Base-by-base conservation (phyloP, 2,329 filamentous ascomycete species). In the Fusarium coffeatum region DNA sequence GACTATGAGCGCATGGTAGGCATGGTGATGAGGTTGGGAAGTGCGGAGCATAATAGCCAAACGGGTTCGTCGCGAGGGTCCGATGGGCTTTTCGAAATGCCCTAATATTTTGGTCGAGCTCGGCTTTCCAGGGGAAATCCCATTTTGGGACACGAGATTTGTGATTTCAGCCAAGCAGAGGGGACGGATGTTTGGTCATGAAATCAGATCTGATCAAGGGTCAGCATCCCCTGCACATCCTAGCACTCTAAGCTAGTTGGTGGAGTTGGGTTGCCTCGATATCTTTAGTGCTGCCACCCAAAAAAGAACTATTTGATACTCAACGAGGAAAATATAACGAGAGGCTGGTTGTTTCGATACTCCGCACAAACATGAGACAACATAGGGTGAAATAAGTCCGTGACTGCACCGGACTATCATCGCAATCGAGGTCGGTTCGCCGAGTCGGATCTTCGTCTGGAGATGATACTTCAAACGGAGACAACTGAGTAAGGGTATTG, bases 81-180 rank as follows among this genome's bases (percentile, higher is more conserved):
- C 49, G 49, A 69, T 71, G 66, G 66, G 40, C 42, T 61, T 72
- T 60, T 57, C 18, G 42, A 60, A 71, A 59, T 64, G 51, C 54
- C 54, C 57, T 68, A 60, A 63, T 50, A 56, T 34, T 48, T 54
- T 51, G 61, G 59, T 34, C 32, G 47, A 42, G 32, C 23, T 53
- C 23, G 49, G 28, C 27, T 65, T 50, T 51, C 45, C 57, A 66
- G 62, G 65, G 65, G 56, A 64, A 66, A 61, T 69, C 55, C 76
- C 77, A 76, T 74, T 77, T 78, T 69, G 51, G 77, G 75, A 78
- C 76, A 79, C 76, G 77, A 79, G 76, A 50, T 75, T 72, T 62
- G 54, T 55, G 22, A 57, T 69, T 67, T 69, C 60, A 68, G 42
- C 74, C 73, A 75, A 72, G 68, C 66, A 72, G 65, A 72, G 66